Evolutionary conservation across 2,329 filamentous ascomycete genomes (phyloP).

Genomic region (Knoxdaviesia capensis): DNA sequence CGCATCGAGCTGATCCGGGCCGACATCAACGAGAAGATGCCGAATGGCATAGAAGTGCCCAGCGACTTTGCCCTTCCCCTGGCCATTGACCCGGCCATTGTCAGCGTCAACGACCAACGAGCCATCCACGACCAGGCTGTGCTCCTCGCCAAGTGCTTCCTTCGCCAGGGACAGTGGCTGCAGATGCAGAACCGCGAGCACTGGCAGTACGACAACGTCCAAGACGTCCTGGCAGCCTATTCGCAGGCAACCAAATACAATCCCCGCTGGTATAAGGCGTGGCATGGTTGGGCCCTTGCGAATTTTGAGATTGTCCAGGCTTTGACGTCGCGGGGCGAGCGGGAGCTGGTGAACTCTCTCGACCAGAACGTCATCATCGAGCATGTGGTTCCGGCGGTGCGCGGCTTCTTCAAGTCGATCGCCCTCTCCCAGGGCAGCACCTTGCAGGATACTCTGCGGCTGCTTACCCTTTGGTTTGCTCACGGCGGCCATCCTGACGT

Average conservation of each 20-base stretch:
- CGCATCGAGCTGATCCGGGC: constrained; percentile 31
- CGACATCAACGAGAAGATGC: constrained; percentile 25
- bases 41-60: constrained; percentile 22
- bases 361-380: constrained; percentile 55
- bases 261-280: constrained; percentile 93
- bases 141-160: constrained; percentile 82
- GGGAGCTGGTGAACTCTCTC: constrained; percentile 13
- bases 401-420: constrained; percentile 96
- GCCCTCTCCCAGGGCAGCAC: constrained; percentile 80
- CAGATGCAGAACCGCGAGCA: constrained; percentile 67
- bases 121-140: constrained; percentile 39
- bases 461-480: constrained; percentile 91
- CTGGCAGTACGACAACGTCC: constrained; percentile 72
- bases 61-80: constrained; percentile 31
- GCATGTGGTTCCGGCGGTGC: constrained; percentile 84
- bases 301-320: constrained; percentile 97
- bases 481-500: constrained; percentile 82
- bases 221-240: constrained; percentile 82
- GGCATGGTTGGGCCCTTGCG: constrained; percentile 95
- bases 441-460: constrained; percentile 78
- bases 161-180: constrained; percentile 94
- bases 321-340: constrained; percentile 24
- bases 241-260: constrained; percentile 85
- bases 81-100: constrained; percentile 20
- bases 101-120: constrained; percentile 29